Conservation (phyloP, 1,284 basidiomycete species). For the Leucoagaricus sp. region DNA sequence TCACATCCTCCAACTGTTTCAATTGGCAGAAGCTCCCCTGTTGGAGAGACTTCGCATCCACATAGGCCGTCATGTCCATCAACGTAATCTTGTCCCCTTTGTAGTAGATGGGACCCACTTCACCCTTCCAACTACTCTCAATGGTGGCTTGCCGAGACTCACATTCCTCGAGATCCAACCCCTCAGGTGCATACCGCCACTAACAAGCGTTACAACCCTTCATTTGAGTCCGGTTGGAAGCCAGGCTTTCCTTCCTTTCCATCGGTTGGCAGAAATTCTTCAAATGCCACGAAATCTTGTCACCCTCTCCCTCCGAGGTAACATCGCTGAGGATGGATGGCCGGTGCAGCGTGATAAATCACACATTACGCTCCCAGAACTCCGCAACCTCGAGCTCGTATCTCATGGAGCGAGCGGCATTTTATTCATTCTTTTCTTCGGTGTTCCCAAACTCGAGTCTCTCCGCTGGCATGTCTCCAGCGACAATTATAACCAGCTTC, state of each 20-base stretch:
- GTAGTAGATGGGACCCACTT: neutral
- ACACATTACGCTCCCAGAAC: neutral
- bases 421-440: constrained; percentile 22
- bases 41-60: constrained; percentile 20
- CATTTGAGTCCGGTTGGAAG: constrained; percentile 12
- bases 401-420: constrained; percentile 4
- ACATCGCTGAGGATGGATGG: constrained; percentile 7
- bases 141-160: constrained; percentile 23
- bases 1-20: constrained; percentile 19
- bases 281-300: constrained; percentile 18
- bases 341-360: constrained; percentile 1
- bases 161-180: constrained; percentile 19
- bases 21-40: constrained; percentile 20
- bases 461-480: constrained; percentile 32
- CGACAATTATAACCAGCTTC: constrained; percentile 23
- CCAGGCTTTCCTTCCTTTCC: constrained; percentile 1
- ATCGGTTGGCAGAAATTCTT: constrained; percentile 8
- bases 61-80: neutral
- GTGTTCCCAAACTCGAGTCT: constrained; percentile 31
- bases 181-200: constrained; percentile 19
- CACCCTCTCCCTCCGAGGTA: constrained; percentile 16
- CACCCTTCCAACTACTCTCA: constrained; percentile 16
- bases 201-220: constrained; percentile 21
- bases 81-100: neutral
- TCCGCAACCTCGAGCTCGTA: constrained; percentile 5